Conservation (phyloP, 306 rosid genomes). For the Sicyos edulis region DNA sequence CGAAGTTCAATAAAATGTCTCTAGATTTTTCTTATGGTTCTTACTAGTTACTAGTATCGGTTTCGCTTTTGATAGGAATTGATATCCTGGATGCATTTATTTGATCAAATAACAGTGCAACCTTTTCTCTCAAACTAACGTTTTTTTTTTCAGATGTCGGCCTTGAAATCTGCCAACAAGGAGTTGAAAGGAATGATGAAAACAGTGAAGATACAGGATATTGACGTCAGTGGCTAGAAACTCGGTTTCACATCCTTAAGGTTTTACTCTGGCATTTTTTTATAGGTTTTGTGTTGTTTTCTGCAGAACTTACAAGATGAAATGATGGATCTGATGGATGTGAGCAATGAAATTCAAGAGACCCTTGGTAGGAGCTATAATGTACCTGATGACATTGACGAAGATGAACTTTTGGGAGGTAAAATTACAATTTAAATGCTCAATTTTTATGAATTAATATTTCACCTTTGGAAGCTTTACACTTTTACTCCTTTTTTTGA, state of each 20-base stretch:
- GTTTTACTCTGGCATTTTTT: constrained; percentile 23
- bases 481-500: not conserved
- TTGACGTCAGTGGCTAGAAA: constrained; percentile 56
- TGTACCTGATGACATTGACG: constrained; percentile 94
- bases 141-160: constrained; percentile 54
- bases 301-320: constrained; percentile 90
- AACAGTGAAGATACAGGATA: constrained; percentile 92
- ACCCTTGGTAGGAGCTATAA: constrained; percentile 90
- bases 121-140: not conserved
- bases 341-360: constrained; percentile 87
- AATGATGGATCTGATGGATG: constrained; percentile 99
- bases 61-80: constrained; percentile 25
- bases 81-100: not conserved
- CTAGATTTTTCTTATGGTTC: constrained; percentile 28
- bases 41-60: constrained; percentile 19
- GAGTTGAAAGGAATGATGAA: constrained; percentile 98
- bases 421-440: constrained; percentile 32
- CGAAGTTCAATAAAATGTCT: constrained; percentile 25
- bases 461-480: constrained; percentile 5
- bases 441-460: not conserved
- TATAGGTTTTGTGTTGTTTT: constrained; percentile 8
- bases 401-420: constrained; percentile 97
- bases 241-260: constrained; percentile 1
- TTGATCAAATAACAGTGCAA: not conserved
- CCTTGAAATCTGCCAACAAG: constrained; percentile 92